Base-by-base conservation (phyloP, 1,284 basidiomycete species). In the Ustilago esculenta region DNA sequence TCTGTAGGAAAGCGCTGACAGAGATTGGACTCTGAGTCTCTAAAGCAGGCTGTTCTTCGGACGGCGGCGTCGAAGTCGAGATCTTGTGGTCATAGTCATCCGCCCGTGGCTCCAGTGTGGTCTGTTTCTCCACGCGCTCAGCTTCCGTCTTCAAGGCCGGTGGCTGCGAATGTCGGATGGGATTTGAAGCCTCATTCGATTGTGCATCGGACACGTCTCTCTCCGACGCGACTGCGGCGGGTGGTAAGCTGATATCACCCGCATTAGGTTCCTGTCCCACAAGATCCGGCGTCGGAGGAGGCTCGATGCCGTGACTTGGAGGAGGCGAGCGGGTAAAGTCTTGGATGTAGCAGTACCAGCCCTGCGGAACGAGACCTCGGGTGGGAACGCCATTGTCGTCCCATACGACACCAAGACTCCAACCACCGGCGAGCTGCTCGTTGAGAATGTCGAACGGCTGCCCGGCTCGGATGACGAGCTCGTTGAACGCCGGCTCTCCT, bases 401-500 rank as follows among this genome's bases (percentile, higher is more conserved):
- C 53, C 64, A 57, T 0, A 73, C 60, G 11, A 72, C 20, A 9
- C 65, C 75, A 1, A 77, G 53, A 59, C 74, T 75, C 75, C 75
- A 77, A 5, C 75, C 75, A 7, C 66, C 74, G 7, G 64, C 63
- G 1, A 77, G 54, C 25, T 74, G 46, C 43, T 73, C 71, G 25
- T 72, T 73, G 47, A 77, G 44, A 32, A 77, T 66, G 32, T 77
- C 69, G 18, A 77, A 77, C 1, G 46, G 40, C 47, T 76, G 61
- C 0, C 74, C 75, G 1, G 75, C 74, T 5, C 43, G 43, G 17
- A 76, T 46, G 29, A 47, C 25, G 18, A 77, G 70, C 44, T 77
- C 74, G 58, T 77, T 77, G 69, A 73, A 76, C 0, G 59, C 47
- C 2, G 67, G 36, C 32, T 77, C 73, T 17, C 75, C 75, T 5